A percentile compares a stretch with the other conserved stretches of the same genome.
phyloP scores from a whole-genome alignment of 225 moss, liverwort and hornwort genomes.

The Pseudisothecium myosuroides region DNA sequence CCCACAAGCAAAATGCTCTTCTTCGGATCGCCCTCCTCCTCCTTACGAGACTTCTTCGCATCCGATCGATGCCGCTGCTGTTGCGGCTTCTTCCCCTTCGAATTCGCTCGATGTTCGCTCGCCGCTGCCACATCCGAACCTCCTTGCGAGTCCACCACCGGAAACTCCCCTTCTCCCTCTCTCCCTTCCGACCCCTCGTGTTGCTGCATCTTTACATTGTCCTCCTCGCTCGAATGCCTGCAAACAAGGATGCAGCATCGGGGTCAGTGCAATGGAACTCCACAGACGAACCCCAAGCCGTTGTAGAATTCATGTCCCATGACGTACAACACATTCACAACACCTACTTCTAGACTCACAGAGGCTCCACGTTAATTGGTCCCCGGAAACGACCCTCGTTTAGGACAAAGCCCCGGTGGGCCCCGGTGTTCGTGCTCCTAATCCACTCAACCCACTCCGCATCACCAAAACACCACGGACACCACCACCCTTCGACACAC shows the following conservation, averaged over 20 bases:
- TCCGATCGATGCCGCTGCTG: slow-evolving; percentile 72
- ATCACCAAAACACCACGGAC: neutral
- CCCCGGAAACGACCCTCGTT: neutral
- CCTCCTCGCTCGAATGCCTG: slow-evolving; percentile 75
- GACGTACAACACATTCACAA: neutral
- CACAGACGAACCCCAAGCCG: neutral
- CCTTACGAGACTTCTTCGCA: slow-evolving; percentile 54
- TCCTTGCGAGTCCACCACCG: slow-evolving; percentile 21
- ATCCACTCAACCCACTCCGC: neutral
- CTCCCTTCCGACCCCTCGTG: slow-evolving; percentile 63
- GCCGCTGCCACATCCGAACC: neutral
- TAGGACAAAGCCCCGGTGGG: neutral
- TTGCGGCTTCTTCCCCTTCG: slow-evolving; percentile 55
- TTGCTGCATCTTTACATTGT: slow-evolving; percentile 42
- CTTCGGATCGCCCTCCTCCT: slow-evolving; percentile 55
- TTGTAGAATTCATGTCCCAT: neutral
- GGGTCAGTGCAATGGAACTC: neutral
- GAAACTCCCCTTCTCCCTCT: slow-evolving; percentile 65
- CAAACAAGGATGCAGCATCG: neutral
- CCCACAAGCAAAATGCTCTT: slow-evolving; percentile 7
- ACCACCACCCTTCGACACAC: neutral
- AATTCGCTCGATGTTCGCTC: slow-evolving; percentile 7
- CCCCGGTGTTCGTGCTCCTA: neutral
- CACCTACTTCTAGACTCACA: neutral
- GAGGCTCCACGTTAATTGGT: neutral